Evolutionary conservation across 2,329 filamentous ascomycete species (phyloP), one percentile per base, ranked within the genome.

Genomic region (Fusarium foetens): DNA sequence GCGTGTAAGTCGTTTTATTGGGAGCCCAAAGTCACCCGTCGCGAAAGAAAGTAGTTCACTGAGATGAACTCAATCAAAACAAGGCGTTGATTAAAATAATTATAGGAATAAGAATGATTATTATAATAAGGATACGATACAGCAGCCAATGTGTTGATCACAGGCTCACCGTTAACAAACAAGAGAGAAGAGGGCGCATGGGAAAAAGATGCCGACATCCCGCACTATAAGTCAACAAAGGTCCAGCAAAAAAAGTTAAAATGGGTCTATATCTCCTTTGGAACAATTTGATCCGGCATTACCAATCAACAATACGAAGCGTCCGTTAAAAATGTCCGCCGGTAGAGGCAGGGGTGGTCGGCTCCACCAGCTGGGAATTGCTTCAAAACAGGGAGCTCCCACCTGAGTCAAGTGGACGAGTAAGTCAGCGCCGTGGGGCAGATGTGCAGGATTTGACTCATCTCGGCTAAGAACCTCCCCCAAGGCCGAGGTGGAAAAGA

Each of bases 21-120:
- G 75, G 73, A 76, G 75, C 75, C 75, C 75, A 72, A 66, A 69
- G 75, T 77, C 73, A 72, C 73, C 75, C 73, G 60, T 63, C 75
- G 73, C 75, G 75, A 54, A 27, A 35, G 46, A n/a, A 38, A 29
- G 25, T n/a, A 25, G 8, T 41, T 25, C 17, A 64, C 27, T 5
- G 2, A 42, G 49, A 33, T n/a, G 48, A 42, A n/a, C 43, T 25
- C 66, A 58, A 52, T 54, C 51, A n/a, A 27, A 11, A 25, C 25
- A 25, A 25, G 25, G 25, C 6, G 5, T 14, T 27, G 45, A 48
- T 43, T 51, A 53, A 42, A 53, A 21, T 0, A 43, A 25, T 23
- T 43, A 21, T 11, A 52, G 13, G 39, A 43, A 48, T 45, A 29
- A 46, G 8, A 23, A 31, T 41, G 35, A 19, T 49, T 42, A 19